Evolutionary conservation across 2,329 filamentous ascomycete genomes (phyloP), one percentile per base, ranked within the genome.

Genomic region (Blastomyces parvus): DNA sequence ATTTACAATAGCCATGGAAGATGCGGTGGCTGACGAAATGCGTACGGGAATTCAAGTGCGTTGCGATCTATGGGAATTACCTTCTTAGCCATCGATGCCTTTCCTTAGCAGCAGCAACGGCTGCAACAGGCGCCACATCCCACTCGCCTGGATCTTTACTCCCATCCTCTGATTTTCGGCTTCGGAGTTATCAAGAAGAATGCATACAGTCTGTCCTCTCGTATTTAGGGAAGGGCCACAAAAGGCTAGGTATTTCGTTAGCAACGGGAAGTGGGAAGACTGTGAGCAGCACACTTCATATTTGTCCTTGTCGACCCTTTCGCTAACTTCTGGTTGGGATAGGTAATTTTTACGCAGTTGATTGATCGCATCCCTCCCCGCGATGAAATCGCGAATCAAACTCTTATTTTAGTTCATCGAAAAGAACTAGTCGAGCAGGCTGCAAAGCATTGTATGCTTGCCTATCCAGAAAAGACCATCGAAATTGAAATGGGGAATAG

Each of bases 271-370:
- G 89, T 66, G 91, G 91, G 6, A 97, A 97, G 75, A 97, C 91
- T 8, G 90, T 90, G 75, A 65, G 82, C 69, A 40, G 44, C 55
- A 22, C 25, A 59, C 40, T n/a, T 36, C 59, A 38, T 61, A 53
- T 55, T 48, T 25, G 36, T 11, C 42, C 8, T 19, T 17, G n/a
- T 61, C 7, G 42, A 3, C 42, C 19, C 42, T 19, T 44, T 44
- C 42, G 33, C 60, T 69, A 25, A 69, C 42, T 36, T 27, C 19
- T 52, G 42, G 48, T 56, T 38, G 14, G 7, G 17, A 19, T 67
- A 91, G 88, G 87, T 99, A 72, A 92, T 99, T 69, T 99, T 99
- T 78, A 97, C 93, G 14, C 91, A 96, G 73, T 83, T 99, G 56
- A 96, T 99, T 66, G 86, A 90, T 70, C 88, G 89, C 64, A 81